These are phyloP conservation scores for Umbelopsis ramanniana DNA, from an alignment of 192 early-diverging fungal genomes.

Conservation along the genomic window DNA sequence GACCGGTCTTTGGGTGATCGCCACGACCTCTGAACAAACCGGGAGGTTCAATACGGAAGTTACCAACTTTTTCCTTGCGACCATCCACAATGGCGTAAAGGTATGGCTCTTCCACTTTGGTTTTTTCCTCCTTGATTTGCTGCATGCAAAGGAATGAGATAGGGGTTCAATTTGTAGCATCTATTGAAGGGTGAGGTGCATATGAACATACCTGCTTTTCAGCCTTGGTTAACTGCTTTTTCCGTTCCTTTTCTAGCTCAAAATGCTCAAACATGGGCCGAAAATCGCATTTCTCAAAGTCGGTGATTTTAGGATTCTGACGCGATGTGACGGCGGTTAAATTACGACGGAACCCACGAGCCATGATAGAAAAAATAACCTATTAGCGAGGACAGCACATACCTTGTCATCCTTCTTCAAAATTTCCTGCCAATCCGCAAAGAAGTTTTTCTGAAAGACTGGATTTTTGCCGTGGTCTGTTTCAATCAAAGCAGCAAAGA, in stretches of 20 bases:
- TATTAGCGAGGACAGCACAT: constrained; percentile 13
- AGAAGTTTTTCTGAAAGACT: constrained; percentile 92
- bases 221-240: constrained; percentile 86
- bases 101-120: constrained; percentile 75
- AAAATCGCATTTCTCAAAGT: constrained; percentile 90
- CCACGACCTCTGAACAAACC: constrained; percentile 97
- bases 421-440: constrained; percentile 80
- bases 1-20: constrained; percentile 93
- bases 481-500: constrained; percentile 86
- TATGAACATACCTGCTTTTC: constrained; percentile 69
- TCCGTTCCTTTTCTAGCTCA: constrained; percentile 74
- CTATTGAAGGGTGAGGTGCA: not conserved
- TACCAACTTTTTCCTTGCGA: constrained; percentile 95
- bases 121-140: constrained; percentile 71
- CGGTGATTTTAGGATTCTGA: constrained; percentile 70
- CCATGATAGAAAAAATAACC: too few species aligned
- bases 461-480: constrained; percentile 85
- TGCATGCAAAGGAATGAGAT: not conserved
- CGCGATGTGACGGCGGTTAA: too few species aligned
- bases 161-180: not conserved
- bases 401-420: constrained; percentile 67
- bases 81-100: constrained; percentile 80
- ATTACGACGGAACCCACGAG: too few species aligned
- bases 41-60: constrained; percentile 97
- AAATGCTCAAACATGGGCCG: constrained; percentile 82